These are phyloP conservation scores for Brassica incana DNA, from an alignment of 345 rosid species.

Conservation along the genomic window DNA sequence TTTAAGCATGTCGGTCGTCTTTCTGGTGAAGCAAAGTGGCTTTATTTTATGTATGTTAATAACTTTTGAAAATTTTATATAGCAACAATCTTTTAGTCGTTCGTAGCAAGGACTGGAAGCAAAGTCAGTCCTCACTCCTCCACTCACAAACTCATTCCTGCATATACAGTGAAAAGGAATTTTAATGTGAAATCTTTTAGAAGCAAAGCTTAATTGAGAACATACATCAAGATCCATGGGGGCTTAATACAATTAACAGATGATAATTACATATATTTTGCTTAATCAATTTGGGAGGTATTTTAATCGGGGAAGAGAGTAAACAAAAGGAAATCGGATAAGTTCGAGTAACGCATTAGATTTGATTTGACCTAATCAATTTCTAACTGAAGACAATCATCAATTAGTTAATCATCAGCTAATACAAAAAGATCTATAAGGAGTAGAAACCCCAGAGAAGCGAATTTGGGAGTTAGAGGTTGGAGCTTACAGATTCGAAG, in stretches of 20 bases:
- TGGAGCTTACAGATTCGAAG: conserved; percentile 24
- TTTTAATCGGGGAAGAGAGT: not conserved
- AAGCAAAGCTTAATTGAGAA: conserved; percentile 9
- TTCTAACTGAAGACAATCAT: not conserved
- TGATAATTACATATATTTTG: too few relatives aligned
- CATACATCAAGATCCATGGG: too few relatives aligned
- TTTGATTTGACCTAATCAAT: not conserved
- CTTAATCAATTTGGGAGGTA: too few relatives aligned
- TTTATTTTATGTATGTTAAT: too few relatives aligned
- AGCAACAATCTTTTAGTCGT: too few relatives aligned
- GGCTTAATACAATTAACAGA: too few relatives aligned
- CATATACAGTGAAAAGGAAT: not conserved
- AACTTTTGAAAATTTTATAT: too few relatives aligned
- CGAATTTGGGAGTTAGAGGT: not conserved
- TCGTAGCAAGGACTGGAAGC: too few relatives aligned
- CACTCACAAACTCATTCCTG: conserved; percentile 19
- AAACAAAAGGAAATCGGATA: not conserved
- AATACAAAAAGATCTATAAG: conserved; percentile 5
- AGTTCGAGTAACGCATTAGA: not conserved
- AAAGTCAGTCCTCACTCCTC: not conserved
- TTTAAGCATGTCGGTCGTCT: too few relatives aligned
- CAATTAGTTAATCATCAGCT: not conserved
- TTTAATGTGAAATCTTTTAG: not conserved
- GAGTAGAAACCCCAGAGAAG: conserved; percentile 1
- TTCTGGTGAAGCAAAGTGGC: too few relatives aligned